Evolutionary conservation across 2,329 filamentous ascomycete genomes (phyloP), one percentile per base, ranked within the genome.

Genomic region (Talaromyces marneffei): DNA sequence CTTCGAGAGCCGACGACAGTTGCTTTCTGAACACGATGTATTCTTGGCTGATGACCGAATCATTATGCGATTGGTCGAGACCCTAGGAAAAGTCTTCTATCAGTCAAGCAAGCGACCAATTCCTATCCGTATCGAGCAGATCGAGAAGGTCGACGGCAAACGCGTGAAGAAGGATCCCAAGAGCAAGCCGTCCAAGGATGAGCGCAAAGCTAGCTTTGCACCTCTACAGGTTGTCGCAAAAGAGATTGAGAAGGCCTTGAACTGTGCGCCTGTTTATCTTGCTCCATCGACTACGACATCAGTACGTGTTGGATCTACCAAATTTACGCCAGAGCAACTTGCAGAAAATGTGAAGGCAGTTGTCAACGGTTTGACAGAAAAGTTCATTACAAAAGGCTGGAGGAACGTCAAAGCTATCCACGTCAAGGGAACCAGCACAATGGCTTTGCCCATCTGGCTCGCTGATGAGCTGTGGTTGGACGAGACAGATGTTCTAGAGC

Each of bases 1-100:
- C 64, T 99, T 91, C 77, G 94, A 99, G 79, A 86, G 86, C 58
- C 87, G 90, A 76, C 84, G 94, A 66, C 91, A 94, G 75, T 84
- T 99, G 37, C 84, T 88, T 65, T 80, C 86, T 48, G 91, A 96
- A 75, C 91, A 97, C 76, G 94, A 97, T 73, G 80, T 97, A 61
- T 97, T 99, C 79, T 83, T 99, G 61, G 93, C 90, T 57, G 94
- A 99, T 74, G 90, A 96, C 71, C 84, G 94, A 54, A 89, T 99
- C 60, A 79, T 87, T 64, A 84, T 83, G 62, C 80, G 83, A 63
- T 82, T 97, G 63, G 91, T 92, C 61, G 84, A 85, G 66, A 80
- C 87, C 2, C 85, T 99, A 12, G 94, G 93, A 68, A 97, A 96
- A 80, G 88, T 88, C 1, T 97, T 99, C 76, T 97, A 94, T 84